Evolutionary conservation across 768 basidiomycete genomes (phyloP).

Genomic region (Strobilomyces dryophilus): DNA sequence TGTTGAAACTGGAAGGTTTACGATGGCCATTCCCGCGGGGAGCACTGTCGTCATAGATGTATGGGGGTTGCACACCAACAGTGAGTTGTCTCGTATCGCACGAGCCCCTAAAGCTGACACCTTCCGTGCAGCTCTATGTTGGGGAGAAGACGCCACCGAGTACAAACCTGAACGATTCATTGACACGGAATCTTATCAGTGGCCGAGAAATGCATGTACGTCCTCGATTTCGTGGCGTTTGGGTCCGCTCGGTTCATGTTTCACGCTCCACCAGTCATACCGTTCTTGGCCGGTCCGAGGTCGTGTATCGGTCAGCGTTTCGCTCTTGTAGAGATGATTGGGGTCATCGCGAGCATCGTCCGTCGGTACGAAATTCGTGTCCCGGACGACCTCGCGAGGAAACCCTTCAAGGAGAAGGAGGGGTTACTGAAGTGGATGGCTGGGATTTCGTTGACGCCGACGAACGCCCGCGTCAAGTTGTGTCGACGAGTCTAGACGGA

Average conservation of each 20-base stretch:
- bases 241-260: background rate
- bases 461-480: constrained; percentile 24
- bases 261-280: constrained; percentile 29
- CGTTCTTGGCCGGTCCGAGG: constrained; percentile 44
- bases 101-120: background rate
- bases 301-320: constrained; percentile 50
- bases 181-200: constrained; percentile 44
- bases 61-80: constrained; percentile 41
- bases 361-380: constrained; percentile 39
- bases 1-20: constrained; percentile 27
- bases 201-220: constrained; percentile 37
- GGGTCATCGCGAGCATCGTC: constrained; percentile 41
- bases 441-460: constrained; percentile 34
- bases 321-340: constrained; percentile 38
- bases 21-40: constrained; percentile 37
- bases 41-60: constrained; percentile 39
- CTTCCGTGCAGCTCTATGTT: constrained; percentile 38
- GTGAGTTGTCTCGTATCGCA: constrained; percentile 27
- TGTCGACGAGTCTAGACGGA: constrained; percentile 11
- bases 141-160: constrained; percentile 42
- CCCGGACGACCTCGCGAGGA: constrained; percentile 32
- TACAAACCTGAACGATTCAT: constrained; percentile 51
- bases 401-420: constrained; percentile 27
- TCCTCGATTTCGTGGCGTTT: background rate
- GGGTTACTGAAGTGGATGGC: constrained; percentile 35